Evolutionary conservation across 768 basidiomycete genomes (phyloP).

Genomic region (Phlegmacium glaucopus): DNA sequence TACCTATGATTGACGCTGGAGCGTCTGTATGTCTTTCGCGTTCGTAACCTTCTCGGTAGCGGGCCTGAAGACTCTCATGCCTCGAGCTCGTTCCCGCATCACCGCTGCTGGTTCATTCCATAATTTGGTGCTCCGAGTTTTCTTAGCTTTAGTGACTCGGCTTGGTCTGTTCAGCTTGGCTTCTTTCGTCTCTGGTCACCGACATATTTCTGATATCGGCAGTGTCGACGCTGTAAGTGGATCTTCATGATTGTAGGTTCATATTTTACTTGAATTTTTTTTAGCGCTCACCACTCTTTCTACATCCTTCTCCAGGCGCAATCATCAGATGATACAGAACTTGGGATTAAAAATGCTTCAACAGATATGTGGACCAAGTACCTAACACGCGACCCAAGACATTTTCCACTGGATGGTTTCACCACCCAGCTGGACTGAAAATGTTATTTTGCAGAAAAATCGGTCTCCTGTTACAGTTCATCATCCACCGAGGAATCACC

Average conservation of each 20-base stretch:
- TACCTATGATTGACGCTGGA: conserved; percentile 57
- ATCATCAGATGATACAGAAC: conserved; percentile 61
- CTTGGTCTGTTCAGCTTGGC: conserved; percentile 27
- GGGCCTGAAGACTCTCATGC: conserved; percentile 34
- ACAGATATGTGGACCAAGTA: conserved; percentile 46
- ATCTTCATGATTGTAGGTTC: background rate
- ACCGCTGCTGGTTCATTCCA: conserved; percentile 76
- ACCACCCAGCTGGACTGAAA: background rate
- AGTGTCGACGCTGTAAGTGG: conserved; percentile 48
- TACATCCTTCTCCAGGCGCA: conserved; percentile 52
- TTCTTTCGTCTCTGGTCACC: conserved; percentile 43
- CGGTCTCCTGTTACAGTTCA: conserved; percentile 22
- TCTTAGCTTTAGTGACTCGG: conserved; percentile 38
- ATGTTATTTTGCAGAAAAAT: conserved; percentile 11
- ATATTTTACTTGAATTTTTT: background rate
- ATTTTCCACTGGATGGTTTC: conserved; percentile 61
- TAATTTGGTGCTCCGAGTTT: conserved; percentile 59
- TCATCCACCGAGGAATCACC: conserved; percentile 16
- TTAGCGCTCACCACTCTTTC: conserved; percentile 63
- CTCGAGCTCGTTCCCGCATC: conserved; percentile 50
- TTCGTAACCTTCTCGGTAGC: conserved; percentile 61
- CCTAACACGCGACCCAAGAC: conserved; percentile 26
- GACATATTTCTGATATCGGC: conserved; percentile 49
- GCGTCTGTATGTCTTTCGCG: conserved; percentile 65
- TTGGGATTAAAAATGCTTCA: conserved; percentile 28